phyloP scores from a whole-genome alignment of 331 rosid genomes.

The Quercus phellos region DNA sequence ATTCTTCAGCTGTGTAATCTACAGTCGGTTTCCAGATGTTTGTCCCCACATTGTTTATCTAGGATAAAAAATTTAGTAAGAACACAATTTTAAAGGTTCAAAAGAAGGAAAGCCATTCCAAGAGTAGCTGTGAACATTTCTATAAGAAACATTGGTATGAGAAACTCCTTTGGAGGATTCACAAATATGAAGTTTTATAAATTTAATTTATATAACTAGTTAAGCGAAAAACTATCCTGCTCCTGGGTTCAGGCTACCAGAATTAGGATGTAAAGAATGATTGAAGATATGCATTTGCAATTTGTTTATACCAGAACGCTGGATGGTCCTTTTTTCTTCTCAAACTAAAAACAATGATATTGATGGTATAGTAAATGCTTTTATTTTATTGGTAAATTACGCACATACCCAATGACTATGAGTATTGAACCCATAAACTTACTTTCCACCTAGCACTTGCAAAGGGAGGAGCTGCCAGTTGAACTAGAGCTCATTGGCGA shows the following conservation, averaged over 20 bases:
- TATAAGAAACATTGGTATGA: background rate
- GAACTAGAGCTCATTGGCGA: no score
- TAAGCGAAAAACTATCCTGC: background rate
- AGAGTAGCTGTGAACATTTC: background rate
- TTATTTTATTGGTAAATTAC: no score
- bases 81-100: background rate
- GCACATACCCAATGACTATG: no score
- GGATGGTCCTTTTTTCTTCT: background rate
- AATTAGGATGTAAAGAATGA: background rate
- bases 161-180: background rate
- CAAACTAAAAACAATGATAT: background rate
- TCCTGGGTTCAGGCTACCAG: background rate
- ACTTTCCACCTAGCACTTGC: no score
- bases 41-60: conserved; percentile 46
- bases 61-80: background rate
- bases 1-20: conserved; percentile 40
- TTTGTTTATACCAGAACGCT: background rate
- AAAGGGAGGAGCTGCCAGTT: no score
- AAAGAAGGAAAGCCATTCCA: background rate
- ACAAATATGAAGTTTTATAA: background rate
- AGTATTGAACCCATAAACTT: no score
- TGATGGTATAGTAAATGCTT: background rate
- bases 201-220: background rate
- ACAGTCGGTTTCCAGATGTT: conserved; percentile 8
- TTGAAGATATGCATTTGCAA: no score